Percentiles rank a stretch among this genome's conserved stretches.
phyloP scores from a whole-genome alignment of 306 rosid species.

The Lagenaria siceraria region DNA sequence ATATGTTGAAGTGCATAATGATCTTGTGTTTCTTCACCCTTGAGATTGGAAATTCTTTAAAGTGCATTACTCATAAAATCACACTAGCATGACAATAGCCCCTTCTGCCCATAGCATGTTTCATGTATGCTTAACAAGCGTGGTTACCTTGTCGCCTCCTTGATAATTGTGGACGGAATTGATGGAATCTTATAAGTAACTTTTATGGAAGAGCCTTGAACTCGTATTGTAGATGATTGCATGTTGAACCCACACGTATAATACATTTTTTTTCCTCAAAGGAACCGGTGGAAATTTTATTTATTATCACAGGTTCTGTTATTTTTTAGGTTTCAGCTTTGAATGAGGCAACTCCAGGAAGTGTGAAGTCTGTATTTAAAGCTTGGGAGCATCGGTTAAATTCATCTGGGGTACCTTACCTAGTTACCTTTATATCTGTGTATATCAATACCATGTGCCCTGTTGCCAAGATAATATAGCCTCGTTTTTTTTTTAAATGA shows the following conservation, averaged over 20 bases:
- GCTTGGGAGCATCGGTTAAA: slow-evolving; percentile 87
- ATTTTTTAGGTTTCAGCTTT: slow-evolving; percentile 63
- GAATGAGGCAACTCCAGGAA: slow-evolving; percentile 78
- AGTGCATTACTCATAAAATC: neutral
- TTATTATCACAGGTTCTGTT: neutral
- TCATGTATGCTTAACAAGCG: neutral
- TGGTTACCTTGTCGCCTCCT: neutral
- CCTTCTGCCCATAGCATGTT: neutral
- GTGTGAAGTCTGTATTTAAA: slow-evolving; percentile 78
- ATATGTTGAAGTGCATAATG: neutral
- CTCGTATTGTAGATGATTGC: neutral
- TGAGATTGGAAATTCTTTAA: neutral
- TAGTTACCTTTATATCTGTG: neutral
- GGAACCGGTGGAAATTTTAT: neutral
- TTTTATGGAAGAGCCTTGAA: neutral
- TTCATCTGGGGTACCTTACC: slow-evolving; percentile 56
- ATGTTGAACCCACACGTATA: neutral
- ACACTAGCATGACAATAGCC: neutral
- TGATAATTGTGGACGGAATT: neutral
- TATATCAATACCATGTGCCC: neutral
- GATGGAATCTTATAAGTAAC: neutral
- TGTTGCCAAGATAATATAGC: neutral
- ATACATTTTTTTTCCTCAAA: neutral
- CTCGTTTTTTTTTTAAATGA: neutral
- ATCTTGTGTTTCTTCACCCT: neutral